These are phyloP conservation scores for Penicillium arizonense DNA, from an alignment of 495 filamentous ascomycete genomes.

Conservation along the genomic window DNA sequence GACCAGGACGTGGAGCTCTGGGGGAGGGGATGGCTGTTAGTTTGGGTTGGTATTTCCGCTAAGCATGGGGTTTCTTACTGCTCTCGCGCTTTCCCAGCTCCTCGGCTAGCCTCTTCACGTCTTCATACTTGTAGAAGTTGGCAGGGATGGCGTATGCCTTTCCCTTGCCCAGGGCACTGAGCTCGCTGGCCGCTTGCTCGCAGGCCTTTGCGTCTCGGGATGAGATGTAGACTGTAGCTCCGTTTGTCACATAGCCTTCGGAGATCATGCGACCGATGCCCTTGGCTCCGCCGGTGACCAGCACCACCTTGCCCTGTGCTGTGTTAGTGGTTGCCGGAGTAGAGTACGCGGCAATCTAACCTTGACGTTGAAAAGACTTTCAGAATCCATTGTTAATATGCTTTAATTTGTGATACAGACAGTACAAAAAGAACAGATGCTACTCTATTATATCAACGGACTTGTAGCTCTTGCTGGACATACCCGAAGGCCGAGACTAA, in stretches of 20 bases:
- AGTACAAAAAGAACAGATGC: neutral
- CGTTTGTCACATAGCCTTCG: slow-evolving; percentile 73
- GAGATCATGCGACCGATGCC: slow-evolving; percentile 81
- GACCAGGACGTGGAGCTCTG: slow-evolving; percentile 71
- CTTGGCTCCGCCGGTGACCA: slow-evolving; percentile 70
- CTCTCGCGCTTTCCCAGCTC: slow-evolving; percentile 62
- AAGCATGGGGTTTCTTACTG: slow-evolving; percentile 37
- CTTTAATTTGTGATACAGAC: neutral
- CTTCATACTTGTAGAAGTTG: slow-evolving; percentile 74
- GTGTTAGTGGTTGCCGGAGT: slow-evolving; percentile 1
- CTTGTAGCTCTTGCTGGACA: slow-evolving; percentile 15
- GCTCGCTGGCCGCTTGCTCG: slow-evolving; percentile 54
- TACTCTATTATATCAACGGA: slow-evolving; percentile 9
- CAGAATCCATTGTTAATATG: slow-evolving; percentile 47
- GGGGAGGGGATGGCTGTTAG: slow-evolving; percentile 2
- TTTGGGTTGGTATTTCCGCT: neutral
- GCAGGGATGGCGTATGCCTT: slow-evolving; percentile 63
- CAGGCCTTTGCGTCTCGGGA: slow-evolving; percentile 66
- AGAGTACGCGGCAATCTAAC: slow-evolving; percentile 27
- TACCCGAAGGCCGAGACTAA: slow-evolving; percentile 23
- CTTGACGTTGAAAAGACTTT: slow-evolving; percentile 58
- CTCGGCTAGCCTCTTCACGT: slow-evolving; percentile 60
- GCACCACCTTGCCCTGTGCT: slow-evolving; percentile 66
- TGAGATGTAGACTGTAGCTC: slow-evolving; percentile 81
- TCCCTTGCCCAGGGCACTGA: slow-evolving; percentile 63